These are phyloP conservation scores for Eucalyptus melliodora DNA, from an alignment of 345 rosid species.

Conservation along the genomic window DNA sequence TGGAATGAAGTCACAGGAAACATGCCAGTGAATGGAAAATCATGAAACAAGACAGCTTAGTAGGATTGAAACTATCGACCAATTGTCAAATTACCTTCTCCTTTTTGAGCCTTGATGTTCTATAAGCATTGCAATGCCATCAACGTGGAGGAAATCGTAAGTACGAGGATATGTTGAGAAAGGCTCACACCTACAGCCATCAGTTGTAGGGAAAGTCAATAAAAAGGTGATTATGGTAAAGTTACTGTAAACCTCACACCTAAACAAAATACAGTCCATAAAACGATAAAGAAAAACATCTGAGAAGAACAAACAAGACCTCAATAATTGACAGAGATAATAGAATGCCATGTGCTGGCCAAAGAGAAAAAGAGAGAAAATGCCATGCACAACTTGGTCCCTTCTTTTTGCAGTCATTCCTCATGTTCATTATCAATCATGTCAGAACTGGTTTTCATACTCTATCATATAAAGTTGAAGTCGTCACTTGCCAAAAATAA, in stretches of 20 bases:
- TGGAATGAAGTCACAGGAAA: background rate
- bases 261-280: background rate
- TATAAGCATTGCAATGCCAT: slow-evolving; percentile 61
- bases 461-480: background rate
- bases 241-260: background rate
- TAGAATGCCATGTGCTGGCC: background rate
- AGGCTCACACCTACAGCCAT: slow-evolving; percentile 78
- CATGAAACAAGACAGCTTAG: background rate
- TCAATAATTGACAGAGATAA: background rate
- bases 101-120: slow-evolving; percentile 24
- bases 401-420: background rate
- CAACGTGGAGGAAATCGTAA: slow-evolving; percentile 78
- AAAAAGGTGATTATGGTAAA: background rate
- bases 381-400: background rate
- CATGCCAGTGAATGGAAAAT: background rate
- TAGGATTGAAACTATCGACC: background rate
- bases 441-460: background rate
- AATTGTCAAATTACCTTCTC: slow-evolving; percentile 19
- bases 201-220: background rate
- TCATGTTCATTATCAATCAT: background rate
- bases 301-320: background rate
- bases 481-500: background rate
- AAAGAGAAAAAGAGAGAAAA: background rate
- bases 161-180: slow-evolving; percentile 98
- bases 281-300: background rate